Evolutionary conservation across 768 basidiomycete genomes (phyloP), one percentile per base, ranked within the genome.

Genomic region (Calvatia gigantea): DNA sequence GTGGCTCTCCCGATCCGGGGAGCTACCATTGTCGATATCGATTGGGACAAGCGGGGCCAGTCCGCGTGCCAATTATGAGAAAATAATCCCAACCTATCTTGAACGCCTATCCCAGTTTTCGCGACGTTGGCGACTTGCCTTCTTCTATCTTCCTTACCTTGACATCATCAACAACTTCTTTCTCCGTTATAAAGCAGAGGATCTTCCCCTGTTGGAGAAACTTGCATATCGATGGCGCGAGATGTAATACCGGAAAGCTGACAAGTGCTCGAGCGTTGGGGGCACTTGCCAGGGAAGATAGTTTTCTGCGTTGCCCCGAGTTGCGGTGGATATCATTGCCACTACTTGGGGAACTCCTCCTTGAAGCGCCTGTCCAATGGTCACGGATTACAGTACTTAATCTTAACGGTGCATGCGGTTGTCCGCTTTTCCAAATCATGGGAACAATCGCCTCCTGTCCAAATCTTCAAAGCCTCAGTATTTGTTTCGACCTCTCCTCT

Each of bases 1-100:
- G 14, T 55, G 53, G 53, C 53, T 54, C 27, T 46, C 44, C 11
- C 45, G 54, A 21, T 55, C 54, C 8, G 28, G 44, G 3, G 54
- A 15, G 1, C 54, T 41, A 5, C 45, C 54, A 2, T 25, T 54
- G n/a, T 54, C 44, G 25, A 54, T 54, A 19, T 54, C 53, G 6
- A 15, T 54, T 12, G 2, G 33, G 8, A n/a, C 28, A 11, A n/a
- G 17, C 4, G n/a, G 27, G 4, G 2, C 14, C 14, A 28, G 27
- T 8, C 8, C 12, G 15, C 37, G 15, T 25, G 23, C 21, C 7
- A 38, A n/a, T 17, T 41, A 15, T 7, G 12, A 19, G 9, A 14
- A 43, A 41, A 19, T 43, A 19, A 14, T n/a, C 4, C 19, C 21
- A 21, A 23, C 50, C 17, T 54, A 54, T n/a, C 4, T 54, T 6